Evolutionary conservation across 495 filamentous ascomycete species (phyloP).

Genomic region (Penicillium diatomitis): DNA sequence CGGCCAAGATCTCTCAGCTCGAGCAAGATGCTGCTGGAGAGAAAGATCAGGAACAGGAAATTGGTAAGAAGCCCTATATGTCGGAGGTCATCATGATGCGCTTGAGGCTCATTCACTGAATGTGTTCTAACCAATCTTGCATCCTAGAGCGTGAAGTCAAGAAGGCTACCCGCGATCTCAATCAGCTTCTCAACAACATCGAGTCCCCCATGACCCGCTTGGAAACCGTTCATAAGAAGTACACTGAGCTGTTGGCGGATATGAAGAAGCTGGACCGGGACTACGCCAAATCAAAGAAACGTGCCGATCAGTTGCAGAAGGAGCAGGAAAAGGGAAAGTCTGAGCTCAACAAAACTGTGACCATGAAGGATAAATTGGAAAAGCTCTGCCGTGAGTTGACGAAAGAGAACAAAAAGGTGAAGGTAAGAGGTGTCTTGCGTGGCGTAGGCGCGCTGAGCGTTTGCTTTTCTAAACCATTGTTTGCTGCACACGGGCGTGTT

Average conservation of each 20-base stretch:
- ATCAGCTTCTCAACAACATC: conserved; percentile 70
- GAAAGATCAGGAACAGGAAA: conserved; percentile 91
- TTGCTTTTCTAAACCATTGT: too few relatives aligned
- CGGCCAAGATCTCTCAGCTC: conserved; percentile 89
- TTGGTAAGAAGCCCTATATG: conserved; percentile 58
- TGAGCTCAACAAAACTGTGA: conserved; percentile 78
- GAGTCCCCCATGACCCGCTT: conserved; percentile 65
- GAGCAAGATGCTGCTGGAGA: conserved; percentile 87
- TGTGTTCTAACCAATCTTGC: conserved; percentile 11
- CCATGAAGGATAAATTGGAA: conserved; percentile 88
- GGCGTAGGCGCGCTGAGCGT: background rate
- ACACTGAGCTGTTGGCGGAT: conserved; percentile 79
- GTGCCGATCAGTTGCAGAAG: conserved; percentile 89
- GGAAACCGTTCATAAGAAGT: conserved; percentile 82
- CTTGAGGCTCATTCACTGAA: background rate
- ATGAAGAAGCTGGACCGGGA: conserved; percentile 95
- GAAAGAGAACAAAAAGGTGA: conserved; percentile 93
- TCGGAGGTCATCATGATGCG: background rate
- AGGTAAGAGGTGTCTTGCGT: conserved; percentile 44
- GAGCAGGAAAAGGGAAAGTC: conserved; percentile 83
- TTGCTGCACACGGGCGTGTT: background rate
- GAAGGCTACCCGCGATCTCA: conserved; percentile 85
- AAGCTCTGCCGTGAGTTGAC: conserved; percentile 88
- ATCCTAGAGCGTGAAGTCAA: conserved; percentile 70
- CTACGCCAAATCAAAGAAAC: conserved; percentile 90